phyloP scores from a whole-genome alignment of 2,329 filamentous ascomycete species.

The Myrmaecium sp. region DNA sequence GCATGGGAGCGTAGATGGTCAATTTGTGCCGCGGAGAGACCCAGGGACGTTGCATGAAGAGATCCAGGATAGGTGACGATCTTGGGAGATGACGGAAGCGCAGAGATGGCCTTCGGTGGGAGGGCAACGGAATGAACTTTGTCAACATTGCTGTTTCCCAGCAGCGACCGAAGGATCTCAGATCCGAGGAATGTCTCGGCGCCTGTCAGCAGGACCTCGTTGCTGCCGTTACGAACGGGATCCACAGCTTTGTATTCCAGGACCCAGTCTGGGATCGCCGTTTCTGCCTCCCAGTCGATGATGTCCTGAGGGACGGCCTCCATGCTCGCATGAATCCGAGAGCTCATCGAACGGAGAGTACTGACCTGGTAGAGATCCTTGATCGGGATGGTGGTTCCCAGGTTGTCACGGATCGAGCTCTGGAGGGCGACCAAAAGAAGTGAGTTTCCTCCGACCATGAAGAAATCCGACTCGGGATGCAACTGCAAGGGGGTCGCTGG shows the following conservation, averaged over 20 bases:
- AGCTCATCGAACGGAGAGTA: conserved; percentile 25
- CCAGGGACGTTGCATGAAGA: conserved; percentile 17
- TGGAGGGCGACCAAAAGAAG: conserved; percentile 25
- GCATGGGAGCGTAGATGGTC: conserved; percentile 13
- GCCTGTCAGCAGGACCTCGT: conserved; percentile 7
- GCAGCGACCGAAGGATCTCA: conserved; percentile 12
- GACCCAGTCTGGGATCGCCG: conserved; percentile 6
- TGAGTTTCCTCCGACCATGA: conserved; percentile 26
- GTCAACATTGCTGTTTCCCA: conserved; percentile 14
- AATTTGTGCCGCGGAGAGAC: conserved; percentile 16
- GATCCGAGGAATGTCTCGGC: conserved; percentile 6
- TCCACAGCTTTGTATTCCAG: no score
- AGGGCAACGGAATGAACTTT: conserved; percentile 27
- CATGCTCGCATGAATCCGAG: conserved; percentile 8
- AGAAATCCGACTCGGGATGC: conserved; percentile 22
- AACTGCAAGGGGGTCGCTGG: neutral
- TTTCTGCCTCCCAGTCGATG: conserved; percentile 27
- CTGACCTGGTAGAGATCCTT: conserved; percentile 21
- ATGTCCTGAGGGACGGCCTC: conserved; percentile 3
- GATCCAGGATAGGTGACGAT: conserved; percentile 19
- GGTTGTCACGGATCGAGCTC: conserved; percentile 13
- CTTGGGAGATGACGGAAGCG: conserved; percentile 1
- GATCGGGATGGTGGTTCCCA: conserved; percentile 17
- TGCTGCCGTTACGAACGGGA: neutral
- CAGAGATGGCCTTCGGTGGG: conserved; percentile 4